These are phyloP conservation scores for Rutstroemia sydowiana DNA, from an alignment of 2,329 filamentous ascomycete species.

Conservation along the genomic window DNA sequence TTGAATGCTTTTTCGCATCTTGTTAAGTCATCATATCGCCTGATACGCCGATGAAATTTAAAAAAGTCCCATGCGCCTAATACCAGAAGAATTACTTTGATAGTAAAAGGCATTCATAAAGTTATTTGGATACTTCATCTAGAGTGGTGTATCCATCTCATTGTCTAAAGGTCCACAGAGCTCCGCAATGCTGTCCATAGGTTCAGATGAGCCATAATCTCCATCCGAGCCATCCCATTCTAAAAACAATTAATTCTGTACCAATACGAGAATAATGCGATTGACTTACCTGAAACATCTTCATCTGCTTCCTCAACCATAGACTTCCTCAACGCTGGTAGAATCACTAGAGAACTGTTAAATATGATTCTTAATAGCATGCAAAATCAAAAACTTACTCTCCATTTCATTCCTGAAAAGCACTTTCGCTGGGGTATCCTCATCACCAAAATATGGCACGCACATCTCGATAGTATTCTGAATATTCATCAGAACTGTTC, in stretches of 20 bases:
- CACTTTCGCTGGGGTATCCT: conserved; percentile 10
- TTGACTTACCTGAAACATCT: conserved; percentile 33
- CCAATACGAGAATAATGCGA: not conserved
- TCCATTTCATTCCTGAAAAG: conserved; percentile 14
- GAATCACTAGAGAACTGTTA: conserved; percentile 22
- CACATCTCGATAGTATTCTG: conserved; percentile 22
- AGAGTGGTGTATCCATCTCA: conserved; percentile 23
- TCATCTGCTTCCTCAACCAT: conserved; percentile 33
- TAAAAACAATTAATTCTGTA: conserved; percentile 11
- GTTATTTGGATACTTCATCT: conserved; percentile 3
- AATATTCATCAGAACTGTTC: conserved; percentile 23
- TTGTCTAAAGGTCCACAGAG: conserved; percentile 37
- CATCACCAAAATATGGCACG: conserved; percentile 22
- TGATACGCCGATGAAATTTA: conserved; percentile 1
- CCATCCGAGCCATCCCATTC: conserved; percentile 31
- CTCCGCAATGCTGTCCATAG: conserved; percentile 43
- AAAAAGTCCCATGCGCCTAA: not conserved
- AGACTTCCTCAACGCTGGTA: conserved; percentile 24
- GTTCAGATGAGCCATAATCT: conserved; percentile 44
- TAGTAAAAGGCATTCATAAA: not conserved
- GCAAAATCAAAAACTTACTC: conserved; percentile 15
- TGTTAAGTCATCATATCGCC: not conserved
- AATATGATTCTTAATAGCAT: not conserved
- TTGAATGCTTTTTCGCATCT: not conserved
- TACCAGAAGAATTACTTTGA: not conserved